Evolutionary conservation across 2,329 filamentous ascomycete genomes (phyloP).

Genomic region (Aspergillus tamarii): DNA sequence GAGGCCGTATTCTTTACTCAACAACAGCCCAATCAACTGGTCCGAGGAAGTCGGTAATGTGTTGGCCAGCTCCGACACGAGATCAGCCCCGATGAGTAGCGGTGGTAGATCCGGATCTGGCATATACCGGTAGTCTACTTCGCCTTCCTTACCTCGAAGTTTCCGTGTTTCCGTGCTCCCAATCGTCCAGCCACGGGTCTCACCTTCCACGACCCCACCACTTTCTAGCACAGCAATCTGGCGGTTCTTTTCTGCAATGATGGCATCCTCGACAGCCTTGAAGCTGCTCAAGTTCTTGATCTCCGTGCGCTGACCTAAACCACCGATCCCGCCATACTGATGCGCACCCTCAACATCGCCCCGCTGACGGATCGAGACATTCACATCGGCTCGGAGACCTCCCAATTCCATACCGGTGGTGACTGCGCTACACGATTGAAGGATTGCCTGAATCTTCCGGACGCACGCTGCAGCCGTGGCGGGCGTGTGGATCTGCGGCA

Average conservation of each 20-base stretch:
- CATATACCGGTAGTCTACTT: conserved; percentile 98
- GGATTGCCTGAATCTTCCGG: conserved; percentile 79
- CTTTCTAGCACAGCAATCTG: conserved; percentile 80
- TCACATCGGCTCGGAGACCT: conserved; percentile 89
- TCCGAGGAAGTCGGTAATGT: conserved; percentile 76
- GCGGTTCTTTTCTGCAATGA: conserved; percentile 85
- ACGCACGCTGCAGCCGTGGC: conserved; percentile 86
- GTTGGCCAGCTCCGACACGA: conserved; percentile 65
- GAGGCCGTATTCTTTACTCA: conserved; percentile 65
- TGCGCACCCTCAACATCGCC: conserved; percentile 48
- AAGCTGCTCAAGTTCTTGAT: conserved; percentile 97
- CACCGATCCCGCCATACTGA: conserved; percentile 60
- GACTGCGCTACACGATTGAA: conserved; percentile 81
- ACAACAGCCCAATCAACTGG: conserved; percentile 65
- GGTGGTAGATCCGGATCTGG: conserved; percentile 89
- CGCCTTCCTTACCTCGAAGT: conserved; percentile 89
- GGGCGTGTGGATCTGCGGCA: conserved; percentile 84
- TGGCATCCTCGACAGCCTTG: conserved; percentile 92
- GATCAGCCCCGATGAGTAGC: conserved; percentile 70
- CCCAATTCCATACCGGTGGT: conserved; percentile 92
- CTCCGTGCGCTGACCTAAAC: conserved; percentile 84
- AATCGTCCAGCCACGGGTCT: conserved; percentile 91
- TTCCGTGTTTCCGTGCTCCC: conserved; percentile 79
- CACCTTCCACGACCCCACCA: conserved; percentile 75
- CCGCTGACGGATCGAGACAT: conserved; percentile 78